Percentiles rank a stretch among this genome's conserved stretches.
Evolutionary conservation across 768 basidiomycete species (phyloP).

Genomic region (Austroboletus eburneus): DNA sequence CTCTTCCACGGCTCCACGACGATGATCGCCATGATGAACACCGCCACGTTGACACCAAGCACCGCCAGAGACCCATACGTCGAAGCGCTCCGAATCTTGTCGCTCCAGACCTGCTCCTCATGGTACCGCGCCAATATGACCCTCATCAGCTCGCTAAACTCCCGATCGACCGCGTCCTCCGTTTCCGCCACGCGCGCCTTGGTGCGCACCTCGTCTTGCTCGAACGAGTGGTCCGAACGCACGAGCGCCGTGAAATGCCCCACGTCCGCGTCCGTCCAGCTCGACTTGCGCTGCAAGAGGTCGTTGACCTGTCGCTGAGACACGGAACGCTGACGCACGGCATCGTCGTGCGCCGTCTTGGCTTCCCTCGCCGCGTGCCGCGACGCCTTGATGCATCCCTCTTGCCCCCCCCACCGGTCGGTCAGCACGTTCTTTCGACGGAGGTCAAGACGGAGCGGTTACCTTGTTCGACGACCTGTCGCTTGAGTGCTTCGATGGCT

Average conservation of each 20-base stretch:
- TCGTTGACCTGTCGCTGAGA: conserved; percentile 97
- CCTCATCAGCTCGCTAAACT: conserved; percentile 85
- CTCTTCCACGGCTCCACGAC: conserved; percentile 98
- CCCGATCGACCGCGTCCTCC: conserved; percentile 80
- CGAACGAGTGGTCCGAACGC: conserved; percentile 82
- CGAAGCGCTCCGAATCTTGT: conserved; percentile 94
- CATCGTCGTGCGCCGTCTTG: conserved; percentile 72
- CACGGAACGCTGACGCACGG: conserved; percentile 73
- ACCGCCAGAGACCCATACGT: conserved; percentile 90
- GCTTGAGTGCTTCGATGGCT: conserved; percentile 79
- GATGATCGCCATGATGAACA: conserved; percentile 86
- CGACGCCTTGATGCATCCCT: conserved; percentile 64
- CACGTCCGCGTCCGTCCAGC: conserved; percentile 91
- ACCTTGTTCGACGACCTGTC: conserved; percentile 80
- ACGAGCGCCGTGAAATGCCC: conserved; percentile 85
- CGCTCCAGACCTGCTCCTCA: conserved; percentile 98
- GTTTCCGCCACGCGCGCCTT: conserved; percentile 63
- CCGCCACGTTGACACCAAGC: conserved; percentile 80
- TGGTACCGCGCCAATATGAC: conserved; percentile 90
- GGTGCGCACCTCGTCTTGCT: conserved; percentile 70
- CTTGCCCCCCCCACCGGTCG: too few relatives aligned
- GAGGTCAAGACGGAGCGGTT: too few relatives aligned
- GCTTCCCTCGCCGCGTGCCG: conserved; percentile 66
- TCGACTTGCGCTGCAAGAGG: conserved; percentile 86
- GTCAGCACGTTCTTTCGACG: too few relatives aligned